phyloP scores from a whole-genome alignment of 257 asterid genomes.

The Solanum pimpinellifolium region DNA sequence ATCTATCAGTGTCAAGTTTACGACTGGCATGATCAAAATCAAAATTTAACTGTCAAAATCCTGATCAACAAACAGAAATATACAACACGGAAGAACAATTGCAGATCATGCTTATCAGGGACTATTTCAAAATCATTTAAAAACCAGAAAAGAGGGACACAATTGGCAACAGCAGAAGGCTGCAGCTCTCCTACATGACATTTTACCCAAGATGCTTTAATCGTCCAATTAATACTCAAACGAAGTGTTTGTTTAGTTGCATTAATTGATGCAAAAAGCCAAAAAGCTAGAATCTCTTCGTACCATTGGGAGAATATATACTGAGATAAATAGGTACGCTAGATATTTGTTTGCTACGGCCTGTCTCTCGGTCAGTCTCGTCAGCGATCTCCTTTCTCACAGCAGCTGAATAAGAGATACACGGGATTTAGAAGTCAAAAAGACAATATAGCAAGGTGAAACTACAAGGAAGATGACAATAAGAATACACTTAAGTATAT shows the following conservation, averaged over 20 bases:
- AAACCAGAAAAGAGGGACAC: not conserved
- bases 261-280: not conserved
- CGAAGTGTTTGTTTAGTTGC: not conserved
- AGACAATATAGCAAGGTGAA: not conserved
- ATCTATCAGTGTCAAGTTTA: conserved; percentile 86
- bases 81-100: not conserved
- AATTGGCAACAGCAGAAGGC: not conserved
- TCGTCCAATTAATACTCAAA: not conserved
- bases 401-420: conserved; percentile 55
- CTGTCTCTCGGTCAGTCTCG: conserved; percentile 97
- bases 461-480: not conserved
- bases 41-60: not conserved
- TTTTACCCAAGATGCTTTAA: not conserved
- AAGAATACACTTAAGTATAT: not conserved
- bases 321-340: conserved; percentile 94
- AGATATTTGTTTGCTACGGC: conserved; percentile 71
- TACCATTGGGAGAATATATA: conserved; percentile 81
- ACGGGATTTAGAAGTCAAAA: conserved; percentile 3
- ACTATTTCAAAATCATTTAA: not conserved
- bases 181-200: not conserved
- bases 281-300: conserved; percentile 1
- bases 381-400: conserved; percentile 87
- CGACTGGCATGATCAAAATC: conserved; percentile 47
- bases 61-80: conserved; percentile 6
- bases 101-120: not conserved